Conservation (phyloP, 169 alveolate genomes). For the Plasmodium inui region DNA sequence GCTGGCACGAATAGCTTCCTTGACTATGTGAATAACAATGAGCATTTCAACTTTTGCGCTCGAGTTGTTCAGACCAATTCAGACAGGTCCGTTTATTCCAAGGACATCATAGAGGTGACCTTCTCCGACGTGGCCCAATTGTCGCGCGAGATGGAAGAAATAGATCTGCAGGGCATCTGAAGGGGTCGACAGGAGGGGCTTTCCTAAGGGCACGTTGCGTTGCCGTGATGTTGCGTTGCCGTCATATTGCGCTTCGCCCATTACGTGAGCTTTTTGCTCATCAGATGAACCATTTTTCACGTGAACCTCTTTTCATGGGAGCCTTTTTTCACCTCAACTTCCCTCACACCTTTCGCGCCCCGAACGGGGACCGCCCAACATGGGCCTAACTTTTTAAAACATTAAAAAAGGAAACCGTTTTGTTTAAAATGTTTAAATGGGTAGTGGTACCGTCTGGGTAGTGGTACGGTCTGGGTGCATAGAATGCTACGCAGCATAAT, state of each 20-base stretch:
- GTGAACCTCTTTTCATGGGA: background rate
- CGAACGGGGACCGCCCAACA: background rate
- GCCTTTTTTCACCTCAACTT: background rate
- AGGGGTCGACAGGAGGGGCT: background rate
- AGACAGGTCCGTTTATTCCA: slow-evolving; percentile 54
- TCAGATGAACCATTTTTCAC: background rate
- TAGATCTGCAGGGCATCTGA: background rate
- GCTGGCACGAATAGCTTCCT: slow-evolving; percentile 59
- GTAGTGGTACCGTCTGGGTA: background rate
- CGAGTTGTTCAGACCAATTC: slow-evolving; percentile 25
- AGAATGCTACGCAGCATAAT: background rate
- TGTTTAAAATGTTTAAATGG: slow-evolving; percentile 15
- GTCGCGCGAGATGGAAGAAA: background rate
- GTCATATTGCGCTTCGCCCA: background rate
- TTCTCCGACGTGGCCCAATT: background rate
- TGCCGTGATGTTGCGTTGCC: too few relatives aligned
- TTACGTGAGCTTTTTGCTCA: background rate
- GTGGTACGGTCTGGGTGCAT: background rate
- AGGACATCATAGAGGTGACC: slow-evolving; percentile 62
- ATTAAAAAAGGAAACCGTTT: slow-evolving; percentile 31
- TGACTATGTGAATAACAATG: slow-evolving; percentile 48
- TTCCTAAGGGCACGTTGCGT: background rate
- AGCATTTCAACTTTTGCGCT: slow-evolving; percentile 30
- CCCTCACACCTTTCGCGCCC: background rate
- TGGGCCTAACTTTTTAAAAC: slow-evolving; percentile 19